Percentiles rank a stretch among this genome's conserved stretches.
These are phyloP conservation scores for Dactylorhiza incarnata DNA, from an alignment of 106 monocot species.

Conservation along the genomic window DNA sequence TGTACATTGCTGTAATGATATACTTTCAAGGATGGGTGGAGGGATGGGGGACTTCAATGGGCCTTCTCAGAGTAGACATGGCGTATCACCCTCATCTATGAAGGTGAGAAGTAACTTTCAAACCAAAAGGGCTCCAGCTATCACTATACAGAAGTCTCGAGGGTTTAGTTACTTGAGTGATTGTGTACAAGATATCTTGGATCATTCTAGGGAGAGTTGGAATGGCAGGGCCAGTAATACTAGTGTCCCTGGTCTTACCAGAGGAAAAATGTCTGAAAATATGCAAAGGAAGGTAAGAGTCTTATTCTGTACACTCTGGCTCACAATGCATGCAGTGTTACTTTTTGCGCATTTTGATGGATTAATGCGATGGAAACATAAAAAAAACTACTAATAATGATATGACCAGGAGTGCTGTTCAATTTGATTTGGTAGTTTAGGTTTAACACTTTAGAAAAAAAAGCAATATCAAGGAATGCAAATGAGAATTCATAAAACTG, in stretches of 20 bases:
- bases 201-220: conserved; percentile 60
- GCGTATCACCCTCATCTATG: conserved; percentile 15
- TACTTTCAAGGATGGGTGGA: conserved; percentile 27
- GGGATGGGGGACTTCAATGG: conserved; percentile 24
- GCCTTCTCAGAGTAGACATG: conserved; percentile 24
- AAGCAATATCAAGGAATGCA: no score
- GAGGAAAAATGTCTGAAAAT: conserved; percentile 54
- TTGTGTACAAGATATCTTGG: conserved; percentile 37
- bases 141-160: conserved; percentile 28
- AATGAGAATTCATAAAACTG: no score
- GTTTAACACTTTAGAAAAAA: no score
- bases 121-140: conserved; percentile 36
- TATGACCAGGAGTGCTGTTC: neutral
- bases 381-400: neutral
- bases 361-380: neutral
- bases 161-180: conserved; percentile 41
- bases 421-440: no score
- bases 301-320: neutral
- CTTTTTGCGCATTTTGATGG: no score
- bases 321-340: neutral
- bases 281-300: conserved; percentile 75
- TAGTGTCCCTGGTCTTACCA: conserved; percentile 16
- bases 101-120: conserved; percentile 44
- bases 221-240: conserved; percentile 25
- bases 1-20: conserved; percentile 26